Conservation (phyloP, 805 yeast genomes). For the Ogataea chonburiensis region DNA sequence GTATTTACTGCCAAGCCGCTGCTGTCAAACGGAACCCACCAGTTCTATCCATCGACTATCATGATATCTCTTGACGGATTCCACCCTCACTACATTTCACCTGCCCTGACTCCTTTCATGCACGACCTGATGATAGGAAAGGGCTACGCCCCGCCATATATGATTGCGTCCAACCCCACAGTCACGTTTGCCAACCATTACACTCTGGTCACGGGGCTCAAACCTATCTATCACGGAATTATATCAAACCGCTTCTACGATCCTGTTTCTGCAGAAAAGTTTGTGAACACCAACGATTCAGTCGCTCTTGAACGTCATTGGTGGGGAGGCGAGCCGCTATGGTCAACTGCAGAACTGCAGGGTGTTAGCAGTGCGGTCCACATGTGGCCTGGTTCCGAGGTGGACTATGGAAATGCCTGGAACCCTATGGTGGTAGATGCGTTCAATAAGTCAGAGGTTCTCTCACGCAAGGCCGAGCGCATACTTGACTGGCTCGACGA, state of each 20-base stretch:
- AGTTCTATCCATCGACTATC: slow-evolving; percentile 76
- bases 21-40: slow-evolving; percentile 61
- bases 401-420: slow-evolving; percentile 44
- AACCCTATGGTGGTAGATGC: slow-evolving; percentile 57
- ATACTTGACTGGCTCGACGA: slow-evolving; percentile 68
- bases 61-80: slow-evolving; percentile 84
- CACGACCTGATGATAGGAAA: slow-evolving; percentile 52
- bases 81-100: slow-evolving; percentile 81
- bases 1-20: slow-evolving; percentile 19
- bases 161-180: slow-evolving; percentile 86
- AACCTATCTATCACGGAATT: slow-evolving; percentile 83
- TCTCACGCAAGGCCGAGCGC: slow-evolving; percentile 55
- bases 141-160: slow-evolving; percentile 74
- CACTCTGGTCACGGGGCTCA: slow-evolving; percentile 83
- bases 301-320: slow-evolving; percentile 54
- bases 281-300: slow-evolving; percentile 59
- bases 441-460: slow-evolving; percentile 62
- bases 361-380: slow-evolving; percentile 73
- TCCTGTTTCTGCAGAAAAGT: slow-evolving; percentile 51
- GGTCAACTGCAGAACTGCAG: slow-evolving; percentile 71
- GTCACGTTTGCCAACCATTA: slow-evolving; percentile 92
- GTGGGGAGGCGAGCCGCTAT: slow-evolving; percentile 92
- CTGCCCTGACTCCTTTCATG: slow-evolving; percentile 66
- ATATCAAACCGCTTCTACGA: slow-evolving; percentile 82
- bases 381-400: slow-evolving; percentile 97